Base-by-base conservation (phyloP, 1,284 basidiomycete genomes). In the Austroboletus novae-zelandiae region DNA sequence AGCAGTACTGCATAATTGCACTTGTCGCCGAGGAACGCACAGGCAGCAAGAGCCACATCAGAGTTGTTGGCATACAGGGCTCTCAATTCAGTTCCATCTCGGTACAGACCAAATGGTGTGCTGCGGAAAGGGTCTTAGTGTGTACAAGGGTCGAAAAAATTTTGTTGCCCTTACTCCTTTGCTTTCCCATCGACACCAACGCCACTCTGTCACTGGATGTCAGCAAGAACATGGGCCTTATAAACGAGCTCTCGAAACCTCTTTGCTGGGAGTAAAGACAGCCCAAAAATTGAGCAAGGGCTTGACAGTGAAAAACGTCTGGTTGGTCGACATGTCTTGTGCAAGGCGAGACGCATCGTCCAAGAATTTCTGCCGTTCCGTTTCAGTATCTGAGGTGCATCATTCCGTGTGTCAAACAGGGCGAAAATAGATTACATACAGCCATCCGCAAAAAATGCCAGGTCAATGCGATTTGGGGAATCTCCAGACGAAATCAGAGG, bases 231-330 rank as follows among this genome's bases (percentile, higher is more conserved):
- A 41, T 15, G 3, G 6, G 3, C 11, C 18, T 43, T 25, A 53
- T 20, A 25, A 6, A 44, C 11, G n/a, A 20, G n/a, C 10, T 32
- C 3, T 2, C 37, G 8, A 50, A 15, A 84, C 86, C 75, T 89
- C 82, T 51, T 75, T 76, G 62, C 86, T 89, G 1, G 89, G 83
- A 8, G 84, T 75, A 59, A 90, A 93, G 0, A 87, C 86, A 1
- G 82, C 89, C 85, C 86, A 93, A 57, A 93, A 86, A 61, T 93
- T 93, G 51, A 93, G 68, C 32, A 93, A 69, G 14, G 88, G 85
- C 53, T 79, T 76, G 23, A 93, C 89, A 1, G 86, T 84, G 50
- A 81, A 77, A 67, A 91, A 91, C 0, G 90, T 88, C 55, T 89
- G 85, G 59, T 87, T 85, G 14, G 74, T 68, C 1, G 89, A 83